phyloP scores from a whole-genome alignment of 2,329 filamentous ascomycete species.

The Sporothrix protearum region DNA sequence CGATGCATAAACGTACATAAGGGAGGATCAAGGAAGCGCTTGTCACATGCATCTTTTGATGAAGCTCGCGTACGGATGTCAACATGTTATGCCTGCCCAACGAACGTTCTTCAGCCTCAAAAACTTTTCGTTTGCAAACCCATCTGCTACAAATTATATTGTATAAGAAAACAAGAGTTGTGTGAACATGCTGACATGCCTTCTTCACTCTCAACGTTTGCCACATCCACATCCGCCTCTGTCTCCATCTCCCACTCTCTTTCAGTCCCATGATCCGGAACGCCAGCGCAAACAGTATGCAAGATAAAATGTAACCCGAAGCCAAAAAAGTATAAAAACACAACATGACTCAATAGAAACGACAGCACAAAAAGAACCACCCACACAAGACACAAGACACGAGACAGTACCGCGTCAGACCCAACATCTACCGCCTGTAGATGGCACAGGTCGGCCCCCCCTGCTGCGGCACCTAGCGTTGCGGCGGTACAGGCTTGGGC shows the following conservation, averaged over 20 bases:
- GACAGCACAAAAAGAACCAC: not conserved
- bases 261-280: conserved; percentile 17
- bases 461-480: conserved; percentile 32
- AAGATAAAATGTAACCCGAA: conserved; percentile 15
- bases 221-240: too few species aligned
- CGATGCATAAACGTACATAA: not conserved
- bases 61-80: not conserved
- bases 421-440: not conserved
- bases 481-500: conserved; percentile 50
- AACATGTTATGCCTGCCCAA: not conserved
- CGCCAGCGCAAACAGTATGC: conserved; percentile 24
- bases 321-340: conserved; percentile 5
- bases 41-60: not conserved
- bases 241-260: too few species aligned
- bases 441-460: not conserved
- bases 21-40: too few species aligned
- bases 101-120: not conserved
- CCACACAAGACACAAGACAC: not conserved
- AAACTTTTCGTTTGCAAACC: not conserved
- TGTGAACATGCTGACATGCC: not conserved
- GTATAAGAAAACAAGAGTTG: not conserved
- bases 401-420: not conserved
- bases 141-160: not conserved
- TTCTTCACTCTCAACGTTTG: not conserved
- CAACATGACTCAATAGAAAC: not conserved